Evolutionary conservation across 208 protist genomes (phyloP), one percentile per base, ranked within the genome.

Genomic region (Acanthamoeba pearcei): DNA sequence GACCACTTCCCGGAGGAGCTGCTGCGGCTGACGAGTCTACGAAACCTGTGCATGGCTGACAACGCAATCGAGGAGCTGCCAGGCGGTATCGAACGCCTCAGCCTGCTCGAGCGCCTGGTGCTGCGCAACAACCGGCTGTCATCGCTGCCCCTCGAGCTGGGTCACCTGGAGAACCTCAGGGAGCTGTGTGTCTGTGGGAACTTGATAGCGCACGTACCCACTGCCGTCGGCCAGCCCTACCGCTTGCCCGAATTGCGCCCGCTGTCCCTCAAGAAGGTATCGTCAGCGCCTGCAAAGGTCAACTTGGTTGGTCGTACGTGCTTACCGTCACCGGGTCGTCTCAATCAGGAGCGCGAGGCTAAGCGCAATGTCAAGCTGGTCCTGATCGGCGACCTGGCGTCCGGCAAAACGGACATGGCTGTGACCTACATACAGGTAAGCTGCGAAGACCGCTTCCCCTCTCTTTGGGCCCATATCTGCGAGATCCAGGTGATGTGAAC

Each of bases 361-460:
- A 72, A n/a, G 9, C 1, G 66, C 66, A 72, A 0, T 24, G 24
- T 72, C 66, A 72, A 72, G 29, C 66, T 72, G 10, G 66, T 72
- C 10, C 3, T 72, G 66, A 35, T 72, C 13, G 66, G 66, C 24
- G 66, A 72, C 66, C 66, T 72, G 24, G 29, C 17, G 66, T 72
- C 66, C 12, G 66, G 66, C 66, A 72, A 72, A 24, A 72, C 66
- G n/a, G 66, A 72, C 66, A 72, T 72, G 66, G 29, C 24, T 3
- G 66, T 72, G 66, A 72, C 66, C 66, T 72, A n/a, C 66, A 72
- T 72, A n/a, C 66, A 72, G 66, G 66, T 72, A 12, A 19, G 62
- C 62, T 51, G 46, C 0, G 6, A 51, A 51, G 12, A 51, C 12
- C 46, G 12, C 46, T 1, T 51, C 46, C 12, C 46, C 9, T 51